Evolutionary conservation across 2,329 filamentous ascomycete genomes (phyloP), one percentile per base, ranked within the genome.

Genomic region (Trichoderma brevicompactum): DNA sequence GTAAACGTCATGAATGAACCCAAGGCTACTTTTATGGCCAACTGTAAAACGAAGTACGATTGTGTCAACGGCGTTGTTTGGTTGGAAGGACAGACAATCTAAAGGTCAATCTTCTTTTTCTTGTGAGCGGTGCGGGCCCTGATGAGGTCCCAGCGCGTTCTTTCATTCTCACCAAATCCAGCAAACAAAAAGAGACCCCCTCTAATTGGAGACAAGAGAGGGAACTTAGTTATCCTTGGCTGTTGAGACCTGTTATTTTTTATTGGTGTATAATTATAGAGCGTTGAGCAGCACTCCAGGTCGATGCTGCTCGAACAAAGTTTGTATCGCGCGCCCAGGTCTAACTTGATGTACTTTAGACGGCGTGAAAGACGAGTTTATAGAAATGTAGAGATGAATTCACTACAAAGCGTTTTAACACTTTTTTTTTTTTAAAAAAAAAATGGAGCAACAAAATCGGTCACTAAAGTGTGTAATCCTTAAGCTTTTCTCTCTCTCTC

Each of bases 291-390:
- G 72, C 74, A 76, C 74, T 76, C 75, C 71, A 73, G 68, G 72
- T 71, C 71, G 70, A 70, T 69, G 72, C 70, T 70, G 71, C 71
- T 75, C 72, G 72, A 72, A 69, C 48, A 40, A 68, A 67, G 70
- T 69, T 70, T 73, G 74, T 73, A 77, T 78, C 72, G 77, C 72
- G 77, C 70, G 70, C 74, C 49, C 73, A 70, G 72, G 74, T 78
- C 73, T 78, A 76, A 78, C 78, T 68, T 74, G 71, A 77, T 77
- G 76, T 78, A 78, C 73, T 59, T 73, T 78, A 79, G 77, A 79
- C 71, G 76, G 77, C 75, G 76, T 76, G 77, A 69, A 60, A 60
- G 49, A 34, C 34, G 41, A 46, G 72, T 71, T 69, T 70, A 77
- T 77, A 79, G 76, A 78, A 72, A 77, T 73, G 75, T 76, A 76